Evolutionary conservation across 2,329 filamentous ascomycete species (phyloP).

Genomic region (Monilinia polystroma): DNA sequence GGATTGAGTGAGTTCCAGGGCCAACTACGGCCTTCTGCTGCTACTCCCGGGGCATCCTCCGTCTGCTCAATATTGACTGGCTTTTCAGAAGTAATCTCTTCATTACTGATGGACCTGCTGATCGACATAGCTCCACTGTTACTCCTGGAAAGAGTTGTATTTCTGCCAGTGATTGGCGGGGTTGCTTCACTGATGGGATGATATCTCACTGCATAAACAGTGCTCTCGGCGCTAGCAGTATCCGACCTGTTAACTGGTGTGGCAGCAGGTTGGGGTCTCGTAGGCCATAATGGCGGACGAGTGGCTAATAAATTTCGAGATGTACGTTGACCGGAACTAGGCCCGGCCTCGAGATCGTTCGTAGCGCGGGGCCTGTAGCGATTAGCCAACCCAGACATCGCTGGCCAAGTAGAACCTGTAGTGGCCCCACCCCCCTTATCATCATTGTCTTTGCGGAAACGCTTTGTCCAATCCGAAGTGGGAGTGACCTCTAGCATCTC

Average conservation of each 20-base stretch:
- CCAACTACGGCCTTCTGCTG: conserved; percentile 20
- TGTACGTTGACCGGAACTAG: conserved; percentile 19
- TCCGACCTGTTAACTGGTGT: conserved; percentile 62
- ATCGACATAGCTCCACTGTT: conserved; percentile 34
- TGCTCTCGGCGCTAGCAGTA: conserved; percentile 62
- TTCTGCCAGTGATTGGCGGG: conserved; percentile 26
- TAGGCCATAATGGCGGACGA: conserved; percentile 48
- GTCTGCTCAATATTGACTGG: conserved; percentile 34
- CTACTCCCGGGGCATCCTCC: conserved; percentile 7
- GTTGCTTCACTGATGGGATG: conserved; percentile 52
- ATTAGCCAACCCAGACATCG: conserved; percentile 38
- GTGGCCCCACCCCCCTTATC: conserved; percentile 27
- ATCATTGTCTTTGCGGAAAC: conserved; percentile 30
- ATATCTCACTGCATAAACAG: conserved; percentile 62
- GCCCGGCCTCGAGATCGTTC: conserved; percentile 33
- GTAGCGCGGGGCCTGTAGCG: conserved; percentile 33
- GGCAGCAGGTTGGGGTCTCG: conserved; percentile 53
- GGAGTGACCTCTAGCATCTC: conserved; percentile 68
- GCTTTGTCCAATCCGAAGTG: conserved; percentile 50
- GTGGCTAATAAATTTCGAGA: conserved; percentile 27
- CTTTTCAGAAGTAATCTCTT: conserved; percentile 26
- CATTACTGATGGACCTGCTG: conserved; percentile 21
- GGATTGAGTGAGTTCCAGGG: conserved; percentile 36
- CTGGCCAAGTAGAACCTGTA: conserved; percentile 47
- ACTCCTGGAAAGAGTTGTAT: conserved; percentile 26